Evolutionary conservation across 768 basidiomycete species (phyloP).

Genomic region (Amyloporia xantha): DNA sequence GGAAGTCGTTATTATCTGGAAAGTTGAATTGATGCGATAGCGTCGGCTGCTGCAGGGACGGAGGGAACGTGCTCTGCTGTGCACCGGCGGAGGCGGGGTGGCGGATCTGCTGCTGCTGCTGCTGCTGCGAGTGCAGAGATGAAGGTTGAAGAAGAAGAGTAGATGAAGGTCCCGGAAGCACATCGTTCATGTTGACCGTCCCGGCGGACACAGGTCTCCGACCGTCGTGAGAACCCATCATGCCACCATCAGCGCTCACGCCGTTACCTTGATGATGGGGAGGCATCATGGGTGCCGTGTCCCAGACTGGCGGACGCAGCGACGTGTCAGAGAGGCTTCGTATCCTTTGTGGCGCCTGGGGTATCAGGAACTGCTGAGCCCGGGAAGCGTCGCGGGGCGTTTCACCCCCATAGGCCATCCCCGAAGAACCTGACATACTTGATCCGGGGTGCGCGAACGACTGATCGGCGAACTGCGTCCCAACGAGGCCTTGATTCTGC

Average conservation of each 20-base stretch:
- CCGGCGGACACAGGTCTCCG: constrained; percentile 18
- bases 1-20: constrained; percentile 24
- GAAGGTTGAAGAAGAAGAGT: constrained; percentile 15
- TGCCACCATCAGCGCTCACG: constrained; percentile 23
- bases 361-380: constrained; percentile 24
- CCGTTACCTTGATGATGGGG: constrained; percentile 25
- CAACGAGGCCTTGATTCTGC: background rate
- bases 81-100: constrained; percentile 23
- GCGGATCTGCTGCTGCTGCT: constrained; percentile 5
- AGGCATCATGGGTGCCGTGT: constrained; percentile 28
- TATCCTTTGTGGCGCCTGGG: constrained; percentile 31
- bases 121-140: constrained; percentile 3
- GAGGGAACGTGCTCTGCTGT: constrained; percentile 19
- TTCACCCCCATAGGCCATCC: constrained; percentile 12
- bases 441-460: constrained; percentile 13
- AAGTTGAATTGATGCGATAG: constrained; percentile 10
- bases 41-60: constrained; percentile 4
- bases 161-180: constrained; percentile 26
- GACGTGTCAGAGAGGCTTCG: constrained; percentile 59
- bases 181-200: constrained; percentile 35
- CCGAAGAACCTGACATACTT: constrained; percentile 6
- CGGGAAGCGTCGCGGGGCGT: constrained; percentile 7
- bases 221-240: constrained; percentile 31
- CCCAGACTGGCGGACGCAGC: constrained; percentile 50
- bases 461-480: constrained; percentile 8